Evolutionary conservation across 2,329 filamentous ascomycete species (phyloP).

Genomic region (Alternaria gaisen): DNA sequence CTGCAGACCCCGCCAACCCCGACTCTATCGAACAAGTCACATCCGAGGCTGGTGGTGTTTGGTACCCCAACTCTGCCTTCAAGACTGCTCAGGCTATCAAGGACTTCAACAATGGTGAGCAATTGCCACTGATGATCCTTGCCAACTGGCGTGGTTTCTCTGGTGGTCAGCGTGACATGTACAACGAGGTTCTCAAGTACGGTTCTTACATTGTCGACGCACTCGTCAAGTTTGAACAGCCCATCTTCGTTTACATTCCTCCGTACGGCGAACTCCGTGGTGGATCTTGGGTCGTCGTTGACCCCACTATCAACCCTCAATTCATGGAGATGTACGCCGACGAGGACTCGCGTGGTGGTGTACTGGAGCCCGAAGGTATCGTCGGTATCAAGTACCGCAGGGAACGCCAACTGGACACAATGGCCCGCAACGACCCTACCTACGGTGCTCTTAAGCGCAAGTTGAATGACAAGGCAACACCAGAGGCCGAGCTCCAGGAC

Average conservation of each 20-base stretch:
- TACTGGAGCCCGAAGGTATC: slow-evolving; percentile 97
- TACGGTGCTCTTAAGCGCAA: slow-evolving; percentile 87
- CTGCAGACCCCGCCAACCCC: slow-evolving; percentile 95
- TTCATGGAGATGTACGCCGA: slow-evolving; percentile 99
- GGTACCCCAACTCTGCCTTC: slow-evolving; percentile 99
- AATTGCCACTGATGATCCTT: slow-evolving; percentile 97
- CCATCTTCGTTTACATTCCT: slow-evolving; percentile 98
- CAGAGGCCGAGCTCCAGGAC: slow-evolving; percentile 75
- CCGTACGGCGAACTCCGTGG: slow-evolving; percentile 96
- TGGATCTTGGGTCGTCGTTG: slow-evolving; percentile 99
- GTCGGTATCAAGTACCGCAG: slow-evolving; percentile 98
- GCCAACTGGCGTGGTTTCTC: slow-evolving; percentile 99
- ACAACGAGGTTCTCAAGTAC: slow-evolving; percentile 99
- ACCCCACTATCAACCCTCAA: slow-evolving; percentile 95
- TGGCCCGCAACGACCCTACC: slow-evolving; percentile 87
- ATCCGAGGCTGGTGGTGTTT: slow-evolving; percentile 96
- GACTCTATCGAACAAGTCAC: slow-evolving; percentile 96
- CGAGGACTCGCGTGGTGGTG: slow-evolving; percentile 91
- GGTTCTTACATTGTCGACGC: slow-evolving; percentile 99
- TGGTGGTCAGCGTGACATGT: slow-evolving; percentile 99
- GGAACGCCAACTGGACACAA: slow-evolving; percentile 96
- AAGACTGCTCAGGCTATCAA: slow-evolving; percentile 99
- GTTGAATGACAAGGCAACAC: slow-evolving; percentile 71
- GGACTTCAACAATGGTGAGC: slow-evolving; percentile 99
- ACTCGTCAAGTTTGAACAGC: slow-evolving; percentile 97